Conservation (phyloP, 208 protist genomes). For the Wallacemonas sp. region DNA sequence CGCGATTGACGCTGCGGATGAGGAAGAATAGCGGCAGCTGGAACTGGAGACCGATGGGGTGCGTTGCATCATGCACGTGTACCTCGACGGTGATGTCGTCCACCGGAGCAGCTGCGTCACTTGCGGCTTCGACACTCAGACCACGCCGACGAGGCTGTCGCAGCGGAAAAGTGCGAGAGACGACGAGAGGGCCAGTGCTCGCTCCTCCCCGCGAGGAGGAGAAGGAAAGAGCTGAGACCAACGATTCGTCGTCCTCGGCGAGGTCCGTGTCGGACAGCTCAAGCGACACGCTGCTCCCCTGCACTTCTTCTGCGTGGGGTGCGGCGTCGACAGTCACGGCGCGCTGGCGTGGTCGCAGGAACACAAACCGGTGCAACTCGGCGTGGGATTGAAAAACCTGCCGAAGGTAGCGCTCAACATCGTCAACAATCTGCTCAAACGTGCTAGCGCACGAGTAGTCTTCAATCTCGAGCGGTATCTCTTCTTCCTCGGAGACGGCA, state of each 20-base stretch:
- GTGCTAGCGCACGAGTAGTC: slow-evolving; percentile 74
- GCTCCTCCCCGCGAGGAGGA: not conserved
- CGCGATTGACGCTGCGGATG: slow-evolving; percentile 21
- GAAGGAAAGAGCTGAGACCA: not conserved
- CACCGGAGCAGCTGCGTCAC: not conserved
- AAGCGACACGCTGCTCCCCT: not conserved
- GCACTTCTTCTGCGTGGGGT: not conserved
- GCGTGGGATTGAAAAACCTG: slow-evolving; percentile 33
- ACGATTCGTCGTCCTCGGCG: not conserved
- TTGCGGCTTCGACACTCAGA: not conserved
- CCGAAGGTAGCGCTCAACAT: slow-evolving; percentile 53
- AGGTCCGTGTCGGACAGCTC: not conserved
- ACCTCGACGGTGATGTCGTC: slow-evolving; percentile 51
- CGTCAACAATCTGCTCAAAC: slow-evolving; percentile 58
- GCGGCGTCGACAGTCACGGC: not conserved
- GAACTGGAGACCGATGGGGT: slow-evolving; percentile 59
- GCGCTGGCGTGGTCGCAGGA: not conserved
- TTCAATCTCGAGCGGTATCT: slow-evolving; percentile 65
- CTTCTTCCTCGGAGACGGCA: slow-evolving; percentile 24
- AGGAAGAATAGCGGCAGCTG: slow-evolving; percentile 75
- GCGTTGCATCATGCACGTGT: slow-evolving; percentile 46
- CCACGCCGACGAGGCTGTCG: not conserved
- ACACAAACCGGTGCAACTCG: slow-evolving; percentile 41
- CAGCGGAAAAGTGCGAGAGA: not conserved
- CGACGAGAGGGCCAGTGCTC: not conserved